Conservation (phyloP, 805 yeast species). For the Starmerella apicola region DNA sequence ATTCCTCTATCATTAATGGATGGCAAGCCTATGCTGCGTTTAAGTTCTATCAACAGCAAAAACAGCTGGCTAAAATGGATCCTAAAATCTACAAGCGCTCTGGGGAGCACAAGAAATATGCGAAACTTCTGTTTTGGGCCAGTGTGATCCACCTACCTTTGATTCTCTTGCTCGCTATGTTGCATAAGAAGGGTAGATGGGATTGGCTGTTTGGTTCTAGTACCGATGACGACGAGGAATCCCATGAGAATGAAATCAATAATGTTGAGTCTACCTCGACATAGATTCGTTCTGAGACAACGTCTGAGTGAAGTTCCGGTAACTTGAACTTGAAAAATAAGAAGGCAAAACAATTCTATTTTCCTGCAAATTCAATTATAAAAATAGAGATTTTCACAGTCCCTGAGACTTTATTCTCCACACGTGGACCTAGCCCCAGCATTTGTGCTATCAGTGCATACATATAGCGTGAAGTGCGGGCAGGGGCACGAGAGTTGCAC, state of each 20-base stretch:
- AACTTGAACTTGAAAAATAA: too few relatives aligned
- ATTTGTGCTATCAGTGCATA: too few relatives aligned
- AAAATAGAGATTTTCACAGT: too few relatives aligned
- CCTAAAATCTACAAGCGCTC: constrained; percentile 10
- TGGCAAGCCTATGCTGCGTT: constrained; percentile 76
- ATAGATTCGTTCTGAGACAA: too few relatives aligned
- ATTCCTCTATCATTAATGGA: constrained; percentile 67
- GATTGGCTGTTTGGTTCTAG: constrained; percentile 39
- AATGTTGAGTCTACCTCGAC: background rate
- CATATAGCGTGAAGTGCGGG: too few relatives aligned
- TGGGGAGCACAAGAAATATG: constrained; percentile 42
- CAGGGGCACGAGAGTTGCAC: too few relatives aligned
- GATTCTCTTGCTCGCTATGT: constrained; percentile 77
- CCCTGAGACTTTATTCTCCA: too few relatives aligned
- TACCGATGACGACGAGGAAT: background rate
- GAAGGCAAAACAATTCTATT: too few relatives aligned
- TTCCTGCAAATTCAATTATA: too few relatives aligned
- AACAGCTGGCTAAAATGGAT: constrained; percentile 28
- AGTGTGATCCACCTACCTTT: constrained; percentile 91
- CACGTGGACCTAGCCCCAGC: too few relatives aligned
- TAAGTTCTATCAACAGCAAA: constrained; percentile 77
- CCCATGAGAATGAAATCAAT: background rate
- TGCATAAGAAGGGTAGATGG: constrained; percentile 94
- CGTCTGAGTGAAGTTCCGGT: too few relatives aligned
- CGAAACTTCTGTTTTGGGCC: constrained; percentile 83